Evolutionary conservation across 2,329 filamentous ascomycete species (phyloP), one percentile per base, ranked within the genome.

Genomic region (Lachnellula arida): DNA sequence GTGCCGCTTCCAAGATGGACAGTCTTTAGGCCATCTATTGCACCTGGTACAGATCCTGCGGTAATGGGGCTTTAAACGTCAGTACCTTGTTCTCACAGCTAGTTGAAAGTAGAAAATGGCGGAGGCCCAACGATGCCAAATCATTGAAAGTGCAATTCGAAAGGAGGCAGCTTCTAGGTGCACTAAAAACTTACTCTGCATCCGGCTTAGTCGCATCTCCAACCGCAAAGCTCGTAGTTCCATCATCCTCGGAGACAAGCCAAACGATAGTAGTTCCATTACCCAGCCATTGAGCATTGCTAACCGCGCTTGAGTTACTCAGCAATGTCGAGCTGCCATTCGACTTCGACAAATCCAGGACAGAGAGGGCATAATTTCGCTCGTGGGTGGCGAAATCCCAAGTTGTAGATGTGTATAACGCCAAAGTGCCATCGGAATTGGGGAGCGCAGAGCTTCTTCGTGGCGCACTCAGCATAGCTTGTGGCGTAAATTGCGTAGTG

Each of bases 321-420:
- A 60, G 61, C 11, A 64, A 47, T 40, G 49, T 57, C 5, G 54
- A 57, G n/a, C 51, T 49, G 9, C 60, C 61, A 43, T 54, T 61
- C 2, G 78, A 28, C 9, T 32, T 32, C 9, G 28, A 73, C 55
- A 91, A 76, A 63, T 91, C 83, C 50, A 95, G 74, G 34, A 91
- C 72, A 9, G 84, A 82, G 60, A 87, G 84, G 72, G 89, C 85
- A 62, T 77, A 79, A 5, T 78, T 81, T 66, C 84, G 86, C 50
- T 77, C 76, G 68, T 94, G 89, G 0, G 81, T 56, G 1, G 87
- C 78, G 70, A 95, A 96, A 7, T 84, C 91, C 70, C 95, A 95
- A 2, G 85, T 83, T 0, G 86, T 88, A n/a, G 84, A 80, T 46
- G 82, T 84, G 66, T 86, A 90, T 17, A 91, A 72, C 47, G 85